These are phyloP conservation scores for Pythium rhizo-oryzae DNA, from an alignment of 352 stramenopile species.

Conservation along the genomic window DNA sequence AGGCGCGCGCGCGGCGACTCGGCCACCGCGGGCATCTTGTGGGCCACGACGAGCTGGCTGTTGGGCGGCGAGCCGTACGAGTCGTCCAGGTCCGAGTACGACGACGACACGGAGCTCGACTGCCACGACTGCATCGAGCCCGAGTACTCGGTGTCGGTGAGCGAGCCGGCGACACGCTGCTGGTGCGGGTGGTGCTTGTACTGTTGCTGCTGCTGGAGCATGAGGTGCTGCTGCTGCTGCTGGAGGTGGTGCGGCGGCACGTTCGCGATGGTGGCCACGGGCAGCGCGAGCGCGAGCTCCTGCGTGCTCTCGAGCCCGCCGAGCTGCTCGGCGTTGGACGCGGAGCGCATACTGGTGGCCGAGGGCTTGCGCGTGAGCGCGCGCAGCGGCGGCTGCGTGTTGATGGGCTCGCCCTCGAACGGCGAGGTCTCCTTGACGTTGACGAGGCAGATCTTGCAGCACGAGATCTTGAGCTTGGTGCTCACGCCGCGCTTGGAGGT, in stretches of 20 bases:
- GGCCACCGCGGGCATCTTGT: conserved; percentile 51
- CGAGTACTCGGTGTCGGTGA: conserved; percentile 67
- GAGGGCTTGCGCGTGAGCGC: conserved; percentile 32
- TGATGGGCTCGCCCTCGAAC: conserved; percentile 56
- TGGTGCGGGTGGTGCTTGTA: no score
- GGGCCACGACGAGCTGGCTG: conserved; percentile 27
- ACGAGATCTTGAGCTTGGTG: conserved; percentile 61
- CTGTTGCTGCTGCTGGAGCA: neutral
- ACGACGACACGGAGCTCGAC: conserved; percentile 56
- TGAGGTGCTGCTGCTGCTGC: neutral
- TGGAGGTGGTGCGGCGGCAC: neutral
- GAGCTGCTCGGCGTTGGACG: neutral
- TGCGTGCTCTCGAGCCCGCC: conserved; percentile 10
- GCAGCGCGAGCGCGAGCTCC: conserved; percentile 25
- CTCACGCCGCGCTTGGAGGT: conserved; percentile 34
- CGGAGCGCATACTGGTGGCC: neutral
- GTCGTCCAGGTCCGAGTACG: conserved; percentile 59
- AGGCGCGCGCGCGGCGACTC: no score
- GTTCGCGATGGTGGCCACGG: neutral
- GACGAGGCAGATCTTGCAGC: conserved; percentile 74
- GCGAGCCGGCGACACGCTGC: conserved; percentile 31
- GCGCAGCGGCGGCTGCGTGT: conserved; percentile 29
- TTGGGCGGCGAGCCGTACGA: conserved; percentile 23
- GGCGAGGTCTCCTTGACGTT: conserved; percentile 71
- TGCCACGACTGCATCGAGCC: conserved; percentile 58